Conservation (phyloP, 306 rosid genomes). For the Castanospermum australe region DNA sequence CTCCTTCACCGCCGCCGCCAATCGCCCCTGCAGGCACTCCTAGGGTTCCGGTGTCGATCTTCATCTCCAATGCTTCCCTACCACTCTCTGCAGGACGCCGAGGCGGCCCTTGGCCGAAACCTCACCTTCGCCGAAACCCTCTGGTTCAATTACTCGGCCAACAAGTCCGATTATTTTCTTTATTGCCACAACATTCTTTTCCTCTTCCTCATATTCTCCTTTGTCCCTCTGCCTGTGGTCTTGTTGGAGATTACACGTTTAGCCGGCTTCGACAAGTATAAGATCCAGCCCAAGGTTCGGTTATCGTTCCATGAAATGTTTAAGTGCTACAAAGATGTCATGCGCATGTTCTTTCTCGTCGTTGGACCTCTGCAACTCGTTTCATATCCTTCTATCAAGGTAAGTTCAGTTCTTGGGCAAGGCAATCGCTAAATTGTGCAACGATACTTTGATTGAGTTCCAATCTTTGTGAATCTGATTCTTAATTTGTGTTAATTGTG, state of each 20-base stretch:
- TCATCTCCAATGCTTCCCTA: conserved; percentile 48
- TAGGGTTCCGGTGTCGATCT: neutral
- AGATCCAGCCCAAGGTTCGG: conserved; percentile 72
- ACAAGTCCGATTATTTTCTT: conserved; percentile 69
- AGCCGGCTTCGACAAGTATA: conserved; percentile 46
- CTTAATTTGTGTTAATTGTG: no score
- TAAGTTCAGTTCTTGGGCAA: no score
- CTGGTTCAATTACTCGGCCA: conserved; percentile 82
- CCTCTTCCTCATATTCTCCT: conserved; percentile 64
- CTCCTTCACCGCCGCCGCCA: neutral
- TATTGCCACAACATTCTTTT: conserved; percentile 73
- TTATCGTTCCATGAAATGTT: conserved; percentile 50
- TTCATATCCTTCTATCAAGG: conserved; percentile 76
- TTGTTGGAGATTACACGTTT: conserved; percentile 48
- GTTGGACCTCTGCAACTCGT: conserved; percentile 74
- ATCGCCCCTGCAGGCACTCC: no score
- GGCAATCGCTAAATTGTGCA: neutral
- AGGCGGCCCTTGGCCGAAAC: conserved; percentile 57
- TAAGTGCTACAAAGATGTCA: conserved; percentile 61
- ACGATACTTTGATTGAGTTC: neutral
- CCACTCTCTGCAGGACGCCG: conserved; percentile 46
- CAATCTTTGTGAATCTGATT: no score
- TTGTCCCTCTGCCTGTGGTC: conserved; percentile 61
- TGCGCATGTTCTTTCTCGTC: conserved; percentile 49
- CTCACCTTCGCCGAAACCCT: conserved; percentile 62